Evolutionary conservation across 1,284 basidiomycete genomes (phyloP).

Genomic region (Exobasidium cylindrosporum): DNA sequence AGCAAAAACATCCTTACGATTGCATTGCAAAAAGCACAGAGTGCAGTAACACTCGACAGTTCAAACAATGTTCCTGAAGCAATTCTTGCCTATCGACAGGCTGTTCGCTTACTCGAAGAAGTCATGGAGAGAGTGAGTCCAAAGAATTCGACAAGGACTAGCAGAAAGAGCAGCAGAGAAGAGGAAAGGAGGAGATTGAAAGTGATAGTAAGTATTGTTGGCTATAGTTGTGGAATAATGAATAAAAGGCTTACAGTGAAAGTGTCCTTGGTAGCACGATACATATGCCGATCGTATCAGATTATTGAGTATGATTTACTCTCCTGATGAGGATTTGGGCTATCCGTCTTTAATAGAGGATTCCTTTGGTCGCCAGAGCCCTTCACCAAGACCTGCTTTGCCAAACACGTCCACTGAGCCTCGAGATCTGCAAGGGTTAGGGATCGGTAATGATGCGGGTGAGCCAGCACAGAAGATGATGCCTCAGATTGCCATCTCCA

Average conservation of each 20-base stretch:
- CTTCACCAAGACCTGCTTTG: too few relatives aligned
- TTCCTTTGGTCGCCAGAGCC: too few relatives aligned
- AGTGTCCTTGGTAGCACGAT: slow-evolving; percentile 53
- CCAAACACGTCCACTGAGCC: too few relatives aligned
- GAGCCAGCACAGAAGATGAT: too few relatives aligned
- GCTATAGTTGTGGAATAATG: not conserved
- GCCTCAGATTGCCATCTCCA: too few relatives aligned
- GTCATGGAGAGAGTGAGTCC: slow-evolving; percentile 57
- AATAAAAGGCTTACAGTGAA: not conserved
- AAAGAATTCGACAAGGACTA: not conserved
- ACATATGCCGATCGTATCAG: slow-evolving; percentile 56
- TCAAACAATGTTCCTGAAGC: slow-evolving; percentile 56
- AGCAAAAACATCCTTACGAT: slow-evolving; percentile 56
- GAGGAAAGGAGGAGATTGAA: slow-evolving; percentile 54
- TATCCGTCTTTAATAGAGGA: too few relatives aligned
- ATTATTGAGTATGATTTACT: slow-evolving; percentile 50
- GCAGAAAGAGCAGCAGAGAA: slow-evolving; percentile 34
- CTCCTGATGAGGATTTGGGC: slow-evolving; percentile 27
- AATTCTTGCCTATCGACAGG: slow-evolving; percentile 55
- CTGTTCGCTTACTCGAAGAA: slow-evolving; percentile 55
- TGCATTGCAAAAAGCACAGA: slow-evolving; percentile 56
- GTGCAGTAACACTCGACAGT: slow-evolving; percentile 56
- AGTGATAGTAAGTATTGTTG: slow-evolving; percentile 48
- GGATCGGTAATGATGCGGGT: not conserved
- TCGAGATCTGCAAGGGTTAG: too few relatives aligned